Evolutionary conservation across 2,329 filamentous ascomycete genomes (phyloP).

Genomic region (Phialophora verrucosa): DNA sequence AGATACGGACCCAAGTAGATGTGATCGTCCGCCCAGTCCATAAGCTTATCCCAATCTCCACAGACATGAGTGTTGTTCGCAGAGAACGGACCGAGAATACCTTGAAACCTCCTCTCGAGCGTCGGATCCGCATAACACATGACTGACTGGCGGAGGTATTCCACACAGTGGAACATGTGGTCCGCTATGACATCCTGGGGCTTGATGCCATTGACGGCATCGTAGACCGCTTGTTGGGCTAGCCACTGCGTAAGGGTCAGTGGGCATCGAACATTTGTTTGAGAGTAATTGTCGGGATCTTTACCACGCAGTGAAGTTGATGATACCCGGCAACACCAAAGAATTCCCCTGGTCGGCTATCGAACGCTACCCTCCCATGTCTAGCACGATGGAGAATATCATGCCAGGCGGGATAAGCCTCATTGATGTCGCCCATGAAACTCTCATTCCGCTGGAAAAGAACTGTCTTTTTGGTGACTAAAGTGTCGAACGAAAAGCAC

Average conservation of each 20-base stretch:
- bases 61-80: slow-evolving; percentile 16
- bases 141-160: slow-evolving; percentile 15
- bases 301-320: slow-evolving; percentile 16
- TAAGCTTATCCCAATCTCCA: slow-evolving; percentile 15
- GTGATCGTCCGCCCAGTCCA: slow-evolving; percentile 16
- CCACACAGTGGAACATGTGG: slow-evolving; percentile 15
- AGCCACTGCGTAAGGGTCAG: slow-evolving; percentile 6
- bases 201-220: slow-evolving; percentile 7
- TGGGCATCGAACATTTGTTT: neutral
- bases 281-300: neutral
- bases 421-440: slow-evolving; percentile 7
- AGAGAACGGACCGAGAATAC: slow-evolving; percentile 8
- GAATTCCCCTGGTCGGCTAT: slow-evolving; percentile 11
- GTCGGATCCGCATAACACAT: slow-evolving; percentile 16
- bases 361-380: slow-evolving; percentile 9
- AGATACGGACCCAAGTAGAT: slow-evolving; percentile 15
- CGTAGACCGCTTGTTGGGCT: slow-evolving; percentile 3
- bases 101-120: slow-evolving; percentile 6
- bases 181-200: slow-evolving; percentile 11
- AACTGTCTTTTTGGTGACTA: slow-evolving; percentile 15
- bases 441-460: slow-evolving; percentile 13
- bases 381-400: slow-evolving; percentile 11
- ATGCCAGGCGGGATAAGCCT: slow-evolving; percentile 12
- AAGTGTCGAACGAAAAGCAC: neutral
- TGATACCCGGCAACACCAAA: slow-evolving; percentile 14